Conservation (phyloP, 2,329 filamentous ascomycete genomes). For the Dothideomycetes sp. region DNA sequence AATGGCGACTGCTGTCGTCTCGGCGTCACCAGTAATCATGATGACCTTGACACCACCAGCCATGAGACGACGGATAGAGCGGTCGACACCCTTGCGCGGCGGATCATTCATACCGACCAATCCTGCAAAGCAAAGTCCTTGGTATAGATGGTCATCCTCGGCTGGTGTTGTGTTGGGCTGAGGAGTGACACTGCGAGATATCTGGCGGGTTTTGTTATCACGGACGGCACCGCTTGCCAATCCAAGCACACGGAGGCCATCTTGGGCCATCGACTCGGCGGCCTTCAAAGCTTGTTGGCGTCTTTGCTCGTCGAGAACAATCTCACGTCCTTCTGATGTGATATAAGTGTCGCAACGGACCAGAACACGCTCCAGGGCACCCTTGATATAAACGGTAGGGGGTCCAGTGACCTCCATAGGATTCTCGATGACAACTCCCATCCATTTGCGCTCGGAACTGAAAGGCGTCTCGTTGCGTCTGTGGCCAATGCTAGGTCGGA, state of each 20-base stretch:
- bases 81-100: slow-evolving; percentile 78
- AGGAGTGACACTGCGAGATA: slow-evolving; percentile 35
- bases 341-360: slow-evolving; percentile 85
- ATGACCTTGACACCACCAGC: slow-evolving; percentile 92
- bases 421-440: slow-evolving; percentile 76
- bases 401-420: slow-evolving; percentile 51
- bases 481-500: slow-evolving; percentile 74
- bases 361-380: slow-evolving; percentile 79
- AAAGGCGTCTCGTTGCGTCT: slow-evolving; percentile 84
- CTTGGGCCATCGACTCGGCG: slow-evolving; percentile 76
- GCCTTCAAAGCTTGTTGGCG: slow-evolving; percentile 67
- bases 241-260: slow-evolving; percentile 81
- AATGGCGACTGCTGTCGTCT: slow-evolving; percentile 89
- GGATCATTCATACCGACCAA: slow-evolving; percentile 97
- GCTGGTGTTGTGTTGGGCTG: slow-evolving; percentile 30
- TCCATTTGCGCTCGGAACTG: slow-evolving; percentile 97
- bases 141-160: slow-evolving; percentile 63
- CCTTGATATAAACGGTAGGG: slow-evolving; percentile 91
- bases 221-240: slow-evolving; percentile 73
- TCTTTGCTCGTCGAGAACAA: slow-evolving; percentile 69
- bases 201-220: slow-evolving; percentile 15
- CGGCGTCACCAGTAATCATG: slow-evolving; percentile 97
- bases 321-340: slow-evolving; percentile 73
- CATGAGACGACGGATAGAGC: slow-evolving; percentile 82
- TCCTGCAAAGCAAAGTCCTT: slow-evolving; percentile 77